These are phyloP conservation scores for Macrolepiota albuminosa DNA, from an alignment of 768 basidiomycete genomes.

Conservation along the genomic window DNA sequence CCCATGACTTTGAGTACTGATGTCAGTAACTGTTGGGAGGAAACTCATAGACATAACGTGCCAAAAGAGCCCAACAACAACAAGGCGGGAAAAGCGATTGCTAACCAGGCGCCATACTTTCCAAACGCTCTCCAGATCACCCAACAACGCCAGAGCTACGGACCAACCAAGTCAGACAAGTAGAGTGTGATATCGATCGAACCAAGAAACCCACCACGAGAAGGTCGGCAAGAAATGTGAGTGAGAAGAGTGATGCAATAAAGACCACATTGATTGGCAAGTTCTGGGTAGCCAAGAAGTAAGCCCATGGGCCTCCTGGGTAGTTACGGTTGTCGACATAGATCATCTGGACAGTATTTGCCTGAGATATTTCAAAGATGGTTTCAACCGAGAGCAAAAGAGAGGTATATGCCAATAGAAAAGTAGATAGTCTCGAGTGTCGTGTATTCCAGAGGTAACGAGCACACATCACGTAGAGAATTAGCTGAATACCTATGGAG, in stretches of 20 bases:
- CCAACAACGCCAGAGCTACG: slow-evolving; percentile 42
- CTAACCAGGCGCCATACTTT: slow-evolving; percentile 23
- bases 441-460: slow-evolving; percentile 28
- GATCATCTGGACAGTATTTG: slow-evolving; percentile 28
- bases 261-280: slow-evolving; percentile 33
- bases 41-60: slow-evolving; percentile 16
- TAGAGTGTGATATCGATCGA: background rate
- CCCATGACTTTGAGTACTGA: slow-evolving; percentile 28
- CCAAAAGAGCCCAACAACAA: slow-evolving; percentile 36
- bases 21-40: background rate
- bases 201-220: slow-evolving; percentile 31
- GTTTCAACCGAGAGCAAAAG: slow-evolving; percentile 27
- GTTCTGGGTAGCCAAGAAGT: slow-evolving; percentile 31
- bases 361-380: slow-evolving; percentile 29
- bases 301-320: slow-evolving; percentile 31
- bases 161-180: background rate
- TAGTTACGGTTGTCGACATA: slow-evolving; percentile 32
- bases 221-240: slow-evolving; percentile 35
- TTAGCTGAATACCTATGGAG: slow-evolving; percentile 24
- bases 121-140: slow-evolving; percentile 40
- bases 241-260: slow-evolving; percentile 30
- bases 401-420: slow-evolving; percentile 29
- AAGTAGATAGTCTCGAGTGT: slow-evolving; percentile 16
- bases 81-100: slow-evolving; percentile 30
- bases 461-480: slow-evolving; percentile 25